Conservation (phyloP, 208 protist genomes). For the Trypanosoma brucei region DNA sequence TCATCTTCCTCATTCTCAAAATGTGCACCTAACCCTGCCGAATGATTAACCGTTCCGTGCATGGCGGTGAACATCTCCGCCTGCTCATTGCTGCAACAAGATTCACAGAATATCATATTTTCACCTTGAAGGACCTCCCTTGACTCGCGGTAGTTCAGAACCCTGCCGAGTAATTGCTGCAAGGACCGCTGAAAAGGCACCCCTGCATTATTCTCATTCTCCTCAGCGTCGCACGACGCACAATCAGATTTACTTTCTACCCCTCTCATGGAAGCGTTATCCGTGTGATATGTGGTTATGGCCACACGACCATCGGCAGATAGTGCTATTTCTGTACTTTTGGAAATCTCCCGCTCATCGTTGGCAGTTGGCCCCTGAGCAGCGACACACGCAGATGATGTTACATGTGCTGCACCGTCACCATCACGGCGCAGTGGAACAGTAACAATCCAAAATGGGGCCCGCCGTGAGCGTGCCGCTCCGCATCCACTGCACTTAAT, state of each 20-base stretch:
- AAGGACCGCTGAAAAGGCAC: constrained; percentile 4
- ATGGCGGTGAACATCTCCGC: constrained; percentile 36
- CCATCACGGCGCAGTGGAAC: constrained; percentile 16
- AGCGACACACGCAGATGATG: no score
- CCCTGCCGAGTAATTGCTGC: constrained; percentile 44
- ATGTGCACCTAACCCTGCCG: not conserved
- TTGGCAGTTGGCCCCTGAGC: not conserved
- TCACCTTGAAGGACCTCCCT: constrained; percentile 49
- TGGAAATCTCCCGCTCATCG: not conserved
- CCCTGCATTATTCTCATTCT: not conserved
- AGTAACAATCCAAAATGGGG: constrained; percentile 50
- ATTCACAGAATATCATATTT: constrained; percentile 44
- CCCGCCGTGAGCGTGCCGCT: constrained; percentile 21
- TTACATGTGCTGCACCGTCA: not conserved
- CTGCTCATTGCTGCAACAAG: constrained; percentile 32
- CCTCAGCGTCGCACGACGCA: not conserved
- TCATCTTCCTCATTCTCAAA: not conserved
- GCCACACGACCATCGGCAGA: constrained; percentile 3
- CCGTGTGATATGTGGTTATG: constrained; percentile 1
- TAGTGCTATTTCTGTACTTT: not conserved
- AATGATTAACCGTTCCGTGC: constrained; percentile 11
- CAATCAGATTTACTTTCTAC: not conserved
- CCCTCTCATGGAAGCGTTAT: not conserved
- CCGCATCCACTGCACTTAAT: constrained; percentile 43
- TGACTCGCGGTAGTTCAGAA: constrained; percentile 31